A percentile compares a stretch with the other conserved stretches of the same genome.
Evolutionary conservation across 1,284 basidiomycete species (phyloP).

Genomic region (Sporisorium scitamineum): DNA sequence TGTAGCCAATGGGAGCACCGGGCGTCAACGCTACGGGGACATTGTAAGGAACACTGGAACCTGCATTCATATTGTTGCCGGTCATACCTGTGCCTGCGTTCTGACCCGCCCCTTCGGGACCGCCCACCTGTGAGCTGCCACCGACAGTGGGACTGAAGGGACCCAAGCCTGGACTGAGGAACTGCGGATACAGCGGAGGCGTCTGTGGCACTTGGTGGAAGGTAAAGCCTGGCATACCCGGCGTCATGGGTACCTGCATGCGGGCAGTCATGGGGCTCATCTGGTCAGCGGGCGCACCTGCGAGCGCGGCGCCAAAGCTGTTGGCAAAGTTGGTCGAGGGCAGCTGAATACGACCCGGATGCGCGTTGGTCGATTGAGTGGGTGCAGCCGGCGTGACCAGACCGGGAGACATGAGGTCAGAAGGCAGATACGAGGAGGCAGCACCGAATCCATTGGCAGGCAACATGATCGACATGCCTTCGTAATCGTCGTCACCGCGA

Average conservation of each 20-base stretch:
- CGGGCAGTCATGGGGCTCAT: constrained; percentile 42
- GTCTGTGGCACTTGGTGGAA: constrained; percentile 70
- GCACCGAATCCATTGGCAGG: constrained; percentile 37
- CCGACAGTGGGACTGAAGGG: constrained; percentile 60
- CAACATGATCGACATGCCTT: constrained; percentile 43
- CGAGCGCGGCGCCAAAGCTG: constrained; percentile 22
- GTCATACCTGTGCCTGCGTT: background rate
- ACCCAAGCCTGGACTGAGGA: constrained; percentile 69
- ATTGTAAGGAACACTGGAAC: constrained; percentile 50
- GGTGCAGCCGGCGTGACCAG: constrained; percentile 37
- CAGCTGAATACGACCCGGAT: constrained; percentile 61
- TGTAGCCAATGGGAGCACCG: constrained; percentile 27
- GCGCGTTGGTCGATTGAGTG: constrained; percentile 13
- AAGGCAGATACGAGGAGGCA: constrained; percentile 43
- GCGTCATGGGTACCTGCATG: constrained; percentile 68
- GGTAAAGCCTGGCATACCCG: constrained; percentile 71
- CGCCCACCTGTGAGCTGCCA: constrained; percentile 50
- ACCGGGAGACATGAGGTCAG: constrained; percentile 52
- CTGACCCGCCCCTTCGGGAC: constrained; percentile 2
- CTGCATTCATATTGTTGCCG: constrained; percentile 38
- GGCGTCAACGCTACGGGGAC: constrained; percentile 7
- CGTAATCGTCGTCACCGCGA: constrained; percentile 17
- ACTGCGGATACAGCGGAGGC: constrained; percentile 69
- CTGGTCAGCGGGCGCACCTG: constrained; percentile 7
- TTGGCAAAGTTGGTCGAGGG: constrained; percentile 47